Evolutionary conservation across 2,329 filamentous ascomycete species (phyloP), one percentile per base, ranked within the genome.

Genomic region (Ophiostoma australiae): DNA sequence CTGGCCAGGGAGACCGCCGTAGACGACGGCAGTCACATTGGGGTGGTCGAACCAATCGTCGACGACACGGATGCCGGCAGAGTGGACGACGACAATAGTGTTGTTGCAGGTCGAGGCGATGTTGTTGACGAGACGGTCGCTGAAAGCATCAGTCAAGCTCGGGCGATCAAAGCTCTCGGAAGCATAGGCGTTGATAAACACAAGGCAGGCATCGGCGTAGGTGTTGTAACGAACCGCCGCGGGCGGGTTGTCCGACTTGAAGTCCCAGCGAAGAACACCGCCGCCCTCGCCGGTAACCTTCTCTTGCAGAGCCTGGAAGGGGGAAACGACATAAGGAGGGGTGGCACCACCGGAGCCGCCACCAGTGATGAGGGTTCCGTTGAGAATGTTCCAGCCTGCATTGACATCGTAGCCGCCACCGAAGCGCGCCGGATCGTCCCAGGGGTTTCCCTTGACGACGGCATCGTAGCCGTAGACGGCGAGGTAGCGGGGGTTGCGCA

Each of bases 151-250:
- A 68, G 87, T 85, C 31, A 95, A 84, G 13, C 86, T 85, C 0
- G 86, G 81, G 58, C 88, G 84, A 73, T 92, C 85, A 79, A 86
- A 93, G 0, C 91, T 91, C 79, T 97, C 93, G 0, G 91, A 91
- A 0, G 90, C 87, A 77, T 94, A 92, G 44, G 84, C 86, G 77
- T 91, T 90, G 77, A 89, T 84, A 75, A 89, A 87, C 0, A 88
- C 86, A 1, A 89, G 77, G 70, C 91, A 94, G 20, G 91, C 82
- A 75, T 93, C 84, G 3, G 84, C 81, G 33, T 78, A 82, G 48
- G 78, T 76, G 70, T 85, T 82, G 27, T 52, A 52, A 15, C 33
- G 48, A 20, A 6, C 52, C 4, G 85, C 81, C 4, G 79, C 75
- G 2, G 72, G 70, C 0, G 70, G 84, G 20, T 82, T 76, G 11